Evolutionary conservation across 495 filamentous ascomycete genomes (phyloP).

Genomic region (Aspergillus indologenus): DNA sequence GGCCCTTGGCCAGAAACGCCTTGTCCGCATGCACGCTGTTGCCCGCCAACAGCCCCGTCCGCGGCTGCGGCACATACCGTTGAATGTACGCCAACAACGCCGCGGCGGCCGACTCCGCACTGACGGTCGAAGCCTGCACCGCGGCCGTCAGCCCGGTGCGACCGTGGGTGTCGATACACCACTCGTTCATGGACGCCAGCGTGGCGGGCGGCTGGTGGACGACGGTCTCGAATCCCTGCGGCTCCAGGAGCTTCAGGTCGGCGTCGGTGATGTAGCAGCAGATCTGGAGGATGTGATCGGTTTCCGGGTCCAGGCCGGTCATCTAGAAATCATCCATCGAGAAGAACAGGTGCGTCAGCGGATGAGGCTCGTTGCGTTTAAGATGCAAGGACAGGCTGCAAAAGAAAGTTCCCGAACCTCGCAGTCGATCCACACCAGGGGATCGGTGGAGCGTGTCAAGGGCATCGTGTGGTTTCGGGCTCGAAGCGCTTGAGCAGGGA

Average conservation of each 20-base stretch:
- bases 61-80: slow-evolving; percentile 59
- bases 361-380: background rate
- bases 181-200: slow-evolving; percentile 73
- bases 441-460: slow-evolving; percentile 49
- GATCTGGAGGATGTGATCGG: slow-evolving; percentile 84
- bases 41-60: slow-evolving; percentile 73
- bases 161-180: slow-evolving; percentile 63
- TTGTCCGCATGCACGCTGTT: slow-evolving; percentile 91
- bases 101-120: slow-evolving; percentile 66
- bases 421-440: slow-evolving; percentile 87
- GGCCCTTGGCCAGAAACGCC: slow-evolving; percentile 70
- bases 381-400: slow-evolving; percentile 5
- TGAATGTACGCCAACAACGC: slow-evolving; percentile 75
- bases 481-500: background rate
- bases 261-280: slow-evolving; percentile 89
- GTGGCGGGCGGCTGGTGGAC: slow-evolving; percentile 69
- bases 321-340: slow-evolving; percentile 56
- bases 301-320: slow-evolving; percentile 81
- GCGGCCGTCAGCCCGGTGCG: slow-evolving; percentile 75
- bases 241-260: slow-evolving; percentile 71
- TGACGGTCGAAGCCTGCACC: slow-evolving; percentile 70
- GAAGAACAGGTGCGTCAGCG: background rate
- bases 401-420: slow-evolving; percentile 54
- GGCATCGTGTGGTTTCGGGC: slow-evolving; percentile 33
- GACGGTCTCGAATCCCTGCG: slow-evolving; percentile 72